Base-by-base conservation (phyloP, 306 rosid genomes). In the Psophocarpus tetragonolobus region DNA sequence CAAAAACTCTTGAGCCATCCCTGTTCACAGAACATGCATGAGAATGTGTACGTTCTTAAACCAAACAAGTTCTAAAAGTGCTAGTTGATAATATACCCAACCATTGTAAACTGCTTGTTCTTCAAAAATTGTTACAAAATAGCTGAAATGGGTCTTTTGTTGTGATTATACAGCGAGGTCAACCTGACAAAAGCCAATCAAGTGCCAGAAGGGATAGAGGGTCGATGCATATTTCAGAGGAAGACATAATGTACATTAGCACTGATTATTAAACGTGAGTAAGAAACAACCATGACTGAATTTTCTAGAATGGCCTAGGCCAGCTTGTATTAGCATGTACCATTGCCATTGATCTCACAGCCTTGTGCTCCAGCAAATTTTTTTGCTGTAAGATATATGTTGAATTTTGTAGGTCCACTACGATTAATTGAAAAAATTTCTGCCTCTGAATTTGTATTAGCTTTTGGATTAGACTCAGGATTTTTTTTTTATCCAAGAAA, bases 111-210 rank as follows among this genome's bases (percentile, higher is more conserved):
- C 29, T 57, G 3, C 32, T 29, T 29, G 10, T n/a, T 47, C 35
- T 8, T 63, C n/a, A 29, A 21, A 30, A 39, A 10, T 17, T 47
- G 54, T 69, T 58, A 1, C 8, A 42, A 42, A 33, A 13, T 13
- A 47, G 63, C 42, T 27, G 39, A 82, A 53, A n/a, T 58, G 39
- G 3, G 2, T 36, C 41, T 38, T 2, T 29, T 70, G 14, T 4
- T 74, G 54, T 74, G 36, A 82, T 20, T 75, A 63, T 80, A 78
- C 90, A 94, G 96, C 91, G 90, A 51, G 98, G 97, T 76, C 91
- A 88, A 65, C 90, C 94, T 0, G 94, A 90, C 33, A 84, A 80
- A 82, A 77, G 69, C 42, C 94, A 82, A 77, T 62, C 21, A 13
- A 80, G 57, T 21, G 32, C 61, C 20, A 85, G 77, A 84, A 87